A percentile compares a stretch with the other conserved stretches of the same genome.
Conservation (phyloP, 148 eudicot genomes). For the Rhododendron molle region DNA sequence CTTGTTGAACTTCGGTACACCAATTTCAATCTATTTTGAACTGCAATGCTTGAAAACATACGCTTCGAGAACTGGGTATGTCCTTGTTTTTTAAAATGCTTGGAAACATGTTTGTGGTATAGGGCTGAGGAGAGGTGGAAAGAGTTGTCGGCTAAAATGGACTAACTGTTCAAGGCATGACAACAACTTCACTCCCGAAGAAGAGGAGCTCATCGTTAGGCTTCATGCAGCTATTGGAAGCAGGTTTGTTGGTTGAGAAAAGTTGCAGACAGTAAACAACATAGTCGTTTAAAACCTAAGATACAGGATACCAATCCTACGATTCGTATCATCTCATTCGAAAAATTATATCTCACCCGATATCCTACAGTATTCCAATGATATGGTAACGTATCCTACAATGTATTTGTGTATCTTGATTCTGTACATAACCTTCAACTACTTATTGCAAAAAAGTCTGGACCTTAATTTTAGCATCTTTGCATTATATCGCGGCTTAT, state of each 20-base stretch:
- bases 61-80: background rate
- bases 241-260: constrained; percentile 37
- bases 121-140: constrained; percentile 63
- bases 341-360: no score
- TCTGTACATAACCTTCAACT: background rate
- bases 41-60: background rate
- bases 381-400: background rate
- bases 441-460: no score
- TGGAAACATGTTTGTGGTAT: background rate
- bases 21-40: background rate
- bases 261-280: background rate
- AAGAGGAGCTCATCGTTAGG: constrained; percentile 73
- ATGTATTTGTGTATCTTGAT: background rate
- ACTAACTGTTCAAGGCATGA: constrained; percentile 32
- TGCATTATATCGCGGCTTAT: no score
- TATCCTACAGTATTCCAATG: background rate
- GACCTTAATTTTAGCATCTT: no score
- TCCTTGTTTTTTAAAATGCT: background rate
- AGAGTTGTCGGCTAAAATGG: constrained; percentile 51
- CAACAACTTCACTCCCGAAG: constrained; percentile 60
- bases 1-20: background rate
- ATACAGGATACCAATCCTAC: background rate
- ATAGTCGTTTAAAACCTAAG: background rate
- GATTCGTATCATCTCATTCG: background rate
- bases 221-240: constrained; percentile 86